phyloP scores from a whole-genome alignment of 2,329 filamentous ascomycete species.

The Penicillium sp. region DNA sequence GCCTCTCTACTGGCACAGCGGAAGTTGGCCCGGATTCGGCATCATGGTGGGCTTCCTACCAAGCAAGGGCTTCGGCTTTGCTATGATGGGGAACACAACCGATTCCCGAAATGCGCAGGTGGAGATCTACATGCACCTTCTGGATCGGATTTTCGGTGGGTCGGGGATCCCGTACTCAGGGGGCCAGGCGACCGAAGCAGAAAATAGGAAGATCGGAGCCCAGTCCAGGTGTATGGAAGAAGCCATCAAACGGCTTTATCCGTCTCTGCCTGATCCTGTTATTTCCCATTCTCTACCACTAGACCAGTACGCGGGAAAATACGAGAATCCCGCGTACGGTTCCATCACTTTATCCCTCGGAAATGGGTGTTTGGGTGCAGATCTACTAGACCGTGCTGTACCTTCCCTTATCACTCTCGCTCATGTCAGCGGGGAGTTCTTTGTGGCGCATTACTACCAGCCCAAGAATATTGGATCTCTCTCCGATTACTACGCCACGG shows the following conservation, averaged over 20 bases:
- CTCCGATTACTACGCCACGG: neutral
- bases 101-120: conserved; percentile 12
- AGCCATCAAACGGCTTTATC: conserved; percentile 7
- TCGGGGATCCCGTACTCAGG: neutral
- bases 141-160: conserved; percentile 6
- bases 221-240: neutral
- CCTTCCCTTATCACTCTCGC: neutral
- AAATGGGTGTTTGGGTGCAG: neutral
- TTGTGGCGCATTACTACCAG: conserved; percentile 3
- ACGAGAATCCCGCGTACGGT: conserved; percentile 1
- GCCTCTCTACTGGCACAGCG: conserved; percentile 23
- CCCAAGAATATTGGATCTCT: conserved; percentile 1
- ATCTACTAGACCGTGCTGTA: conserved; percentile 1
- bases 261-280: neutral
- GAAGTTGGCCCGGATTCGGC: conserved; percentile 25
- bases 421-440: conserved; percentile 10
- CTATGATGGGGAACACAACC: conserved; percentile 25
- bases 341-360: neutral
- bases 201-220: neutral
- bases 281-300: neutral
- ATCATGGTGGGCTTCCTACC: conserved; percentile 28
- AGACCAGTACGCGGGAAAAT: neutral
- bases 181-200: no score
- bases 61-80: conserved; percentile 23
- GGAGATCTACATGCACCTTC: conserved; percentile 16